Evolutionary conservation across 164 flowering plant genomes (phyloP), one percentile per base, ranked within the genome.

Genomic region (Euptelea pleiosperma): DNA sequence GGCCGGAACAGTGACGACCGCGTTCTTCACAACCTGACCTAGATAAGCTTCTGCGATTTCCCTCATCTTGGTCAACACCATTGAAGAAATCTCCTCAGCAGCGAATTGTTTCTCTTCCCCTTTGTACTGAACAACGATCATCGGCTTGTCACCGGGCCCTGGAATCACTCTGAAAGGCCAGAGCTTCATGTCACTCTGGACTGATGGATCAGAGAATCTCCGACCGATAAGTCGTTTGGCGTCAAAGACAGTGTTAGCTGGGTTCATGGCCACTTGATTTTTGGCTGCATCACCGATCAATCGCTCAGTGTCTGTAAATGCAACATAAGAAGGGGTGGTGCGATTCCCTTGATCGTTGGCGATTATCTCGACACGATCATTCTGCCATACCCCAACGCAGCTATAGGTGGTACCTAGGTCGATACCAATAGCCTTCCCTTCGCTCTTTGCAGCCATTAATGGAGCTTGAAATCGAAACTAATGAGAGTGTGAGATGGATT

Each of bases 341-440:
- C 76, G 63, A 58, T 72, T 72, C 25, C 76, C 76, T 41, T 72
- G 76, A 50, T 72, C 76, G 48, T 72, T 72, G 14, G 73, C 49
- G 22, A 72, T 68, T 63, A 72, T 72, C 58, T 72, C 76, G 25
- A 72, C 70, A 0, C 73, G 61, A 53, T 68, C 76, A 31, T 72
- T 36, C 33, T 16, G 66, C 76, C 76, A 72, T 2, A 68, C 76
- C 2, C 72, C 75, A 6, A 68, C 75, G 55, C 75, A 72, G 37
- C 68, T 62, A 62, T 72, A 72, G 22, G 73, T 72, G 12, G 76
- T 72, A 31, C 76, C 76, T 7, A 72, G 36, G 39, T 71, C 75
- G 44, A 71, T 71, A 1, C 71, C 75, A 5, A 71, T 56, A 0
- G 71, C 75, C 48, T 71, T 71, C 3, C 66, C 67, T 49, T 61